Evolutionary conservation across 148 eudicot species (phyloP), one percentile per base, ranked within the genome.

Genomic region (Pharnaceum exiguum): DNA sequence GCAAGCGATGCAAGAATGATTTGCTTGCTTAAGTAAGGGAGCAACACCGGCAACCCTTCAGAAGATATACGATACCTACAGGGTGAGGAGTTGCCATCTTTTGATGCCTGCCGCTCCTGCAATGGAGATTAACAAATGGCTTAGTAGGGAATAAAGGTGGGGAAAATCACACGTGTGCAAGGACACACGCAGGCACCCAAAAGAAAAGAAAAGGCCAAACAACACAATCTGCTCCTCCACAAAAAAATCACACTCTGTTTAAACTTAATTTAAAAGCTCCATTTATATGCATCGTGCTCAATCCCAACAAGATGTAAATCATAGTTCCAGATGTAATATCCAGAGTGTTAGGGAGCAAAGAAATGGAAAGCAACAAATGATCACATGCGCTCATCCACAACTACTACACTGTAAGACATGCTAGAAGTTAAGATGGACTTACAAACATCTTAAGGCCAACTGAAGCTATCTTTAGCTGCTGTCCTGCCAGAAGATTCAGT

Each of bases 391-490:
- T n/a, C 43, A 47, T 37, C 26, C 24, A 42, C 15, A 15, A 29
- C 23, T 51, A 43, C 22, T 52, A 39, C 50, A 46, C 26, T 29
- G 24, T 23, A 10, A 26, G 33, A 39, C 37, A 7, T 28, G 26
- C 16, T 18, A 57, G 9, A 21, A 39, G 4, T 3, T 4, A 54
- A 44, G 18, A 40, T 16, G 31, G 36, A 83, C 99, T 93, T 82
- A 93, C 99, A 82, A 93, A 93, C 99, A 93, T 93, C 87, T 93
- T 89, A 51, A 93, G 71, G 67, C 99, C 99, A 60, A 93, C 77
- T 10, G 99, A 81, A 69, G 99, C 91, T 55, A 93, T 88, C 76
- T 93, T 93, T 55, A 93, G 89, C 61, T 79, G 98, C 71, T 85
- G 82, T 23, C 96, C 99, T 17, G 74, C 85, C 33, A 51, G 64